These are phyloP conservation scores for Candida suzukii DNA, from an alignment of 805 yeast genomes.

Conservation along the genomic window DNA sequence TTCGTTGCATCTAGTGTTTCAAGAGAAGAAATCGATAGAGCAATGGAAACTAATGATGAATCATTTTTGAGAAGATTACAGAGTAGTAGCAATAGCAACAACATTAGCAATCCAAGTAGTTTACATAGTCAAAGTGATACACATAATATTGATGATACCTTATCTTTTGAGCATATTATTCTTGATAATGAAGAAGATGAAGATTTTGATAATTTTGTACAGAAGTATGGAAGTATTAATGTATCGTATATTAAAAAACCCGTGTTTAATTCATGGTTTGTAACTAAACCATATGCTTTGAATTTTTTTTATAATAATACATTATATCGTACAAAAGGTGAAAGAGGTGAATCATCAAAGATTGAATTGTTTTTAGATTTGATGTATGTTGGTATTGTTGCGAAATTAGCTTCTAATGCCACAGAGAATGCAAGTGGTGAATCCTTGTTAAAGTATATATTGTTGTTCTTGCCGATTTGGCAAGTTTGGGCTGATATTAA, in stretches of 20 bases:
- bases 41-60: not conserved
- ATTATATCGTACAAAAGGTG: conserved; percentile 47
- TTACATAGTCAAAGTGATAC: not conserved
- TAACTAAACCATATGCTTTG: conserved; percentile 47
- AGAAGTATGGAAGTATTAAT: conserved; percentile 41
- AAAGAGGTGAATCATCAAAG: conserved; percentile 39
- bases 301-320: conserved; percentile 54
- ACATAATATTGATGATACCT: not conserved
- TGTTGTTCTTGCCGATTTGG: conserved; percentile 54
- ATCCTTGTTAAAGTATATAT: conserved; percentile 38
- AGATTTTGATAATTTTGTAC: conserved; percentile 30
- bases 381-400: conserved; percentile 57
- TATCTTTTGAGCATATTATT: not conserved
- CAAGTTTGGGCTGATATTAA: conserved; percentile 59
- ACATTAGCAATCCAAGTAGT: too few species aligned
- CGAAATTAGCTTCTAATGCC: conserved; percentile 50
- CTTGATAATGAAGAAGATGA: conserved; percentile 10
- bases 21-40: not conserved
- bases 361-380: conserved; percentile 57
- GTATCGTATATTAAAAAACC: conserved; percentile 42
- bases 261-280: conserved; percentile 6
- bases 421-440: conserved; percentile 42
- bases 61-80: not conserved
- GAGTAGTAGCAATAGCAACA: not conserved
- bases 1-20: not conserved